Evolutionary conservation across 805 yeast species (phyloP), one percentile per base, ranked within the genome.

Genomic region (Citeromyces matritensis): DNA sequence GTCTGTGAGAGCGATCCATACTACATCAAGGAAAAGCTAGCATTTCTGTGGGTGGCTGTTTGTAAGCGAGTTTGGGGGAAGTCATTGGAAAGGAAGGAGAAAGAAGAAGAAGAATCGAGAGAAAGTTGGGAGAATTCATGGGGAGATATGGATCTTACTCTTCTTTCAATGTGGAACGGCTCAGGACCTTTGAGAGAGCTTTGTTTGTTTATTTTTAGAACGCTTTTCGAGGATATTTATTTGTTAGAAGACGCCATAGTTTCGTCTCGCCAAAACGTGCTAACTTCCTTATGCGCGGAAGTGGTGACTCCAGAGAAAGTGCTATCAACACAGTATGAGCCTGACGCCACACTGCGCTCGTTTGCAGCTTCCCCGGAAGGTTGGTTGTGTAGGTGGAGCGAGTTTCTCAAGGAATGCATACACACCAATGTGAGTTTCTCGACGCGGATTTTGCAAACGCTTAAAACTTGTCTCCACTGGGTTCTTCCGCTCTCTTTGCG

Each of bases 31-130:
- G 97, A 86, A 48, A 91, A 91, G 52, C 47, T 86, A 26, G 94
- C 96, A 9, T 78, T 71, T 39, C 55, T 91, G 15, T 86, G 97
- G 96, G 95, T 82, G 1, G 77, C 81, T 27, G 60, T 91, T 6
- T 94, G 95, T 8, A 91, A 91, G 47, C 65, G 94, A 35, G 65
- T 74, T 21, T 91, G 98, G 98, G 95, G 96, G 11, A 60, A 69
- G 25, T 73, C 68, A 37, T 53, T 80, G n/a, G 62, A 47, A 7
- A 41, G 42, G 23, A 24, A 35, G 15, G 32, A 34, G 24, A 27
- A 24, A 30, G 17, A 29, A 15, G 23, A 28, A 29, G 23, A 39
- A n/a, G 47, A 41, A 9, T 45, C 43, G 34, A 43, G 56, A 3
- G 54, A 55, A 4, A 47, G 53, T 24, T 38, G 32, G 27, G 27